These are phyloP conservation scores for Zoysia matrella DNA, from an alignment of 202 grass and related monocot genomes.

Conservation along the genomic window DNA sequence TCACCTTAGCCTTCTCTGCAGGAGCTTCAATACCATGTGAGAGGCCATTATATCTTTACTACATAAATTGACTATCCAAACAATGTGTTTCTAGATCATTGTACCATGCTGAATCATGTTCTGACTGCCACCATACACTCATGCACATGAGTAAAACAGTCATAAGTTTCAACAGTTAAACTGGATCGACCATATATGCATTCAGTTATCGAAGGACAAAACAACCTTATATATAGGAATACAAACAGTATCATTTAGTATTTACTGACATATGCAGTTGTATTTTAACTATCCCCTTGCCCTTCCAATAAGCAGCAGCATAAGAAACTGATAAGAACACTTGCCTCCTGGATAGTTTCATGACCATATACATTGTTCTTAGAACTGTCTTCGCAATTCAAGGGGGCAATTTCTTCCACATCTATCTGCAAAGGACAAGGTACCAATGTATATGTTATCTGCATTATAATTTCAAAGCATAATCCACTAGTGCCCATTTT, in stretches of 20 bases:
- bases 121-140: neutral
- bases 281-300: neutral
- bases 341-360: neutral
- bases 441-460: neutral
- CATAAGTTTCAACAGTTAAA: neutral
- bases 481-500: neutral
- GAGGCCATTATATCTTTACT: neutral
- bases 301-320: neutral
- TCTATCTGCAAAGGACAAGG: neutral
- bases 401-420: neutral
- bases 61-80: neutral
- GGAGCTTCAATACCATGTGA: neutral
- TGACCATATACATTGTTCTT: neutral
- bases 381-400: neutral
- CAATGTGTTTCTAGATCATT: neutral
- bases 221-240: neutral
- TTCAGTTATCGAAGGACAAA: neutral
- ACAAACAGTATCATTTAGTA: neutral
- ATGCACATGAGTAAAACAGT: neutral
- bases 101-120: neutral
- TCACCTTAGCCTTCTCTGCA: slow-evolving; percentile 5
- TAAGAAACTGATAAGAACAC: neutral
- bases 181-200: too few relatives aligned
- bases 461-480: neutral
- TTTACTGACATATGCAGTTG: neutral